Conservation (phyloP, 2,329 filamentous ascomycete genomes). For the Fusarium nisikadoi region DNA sequence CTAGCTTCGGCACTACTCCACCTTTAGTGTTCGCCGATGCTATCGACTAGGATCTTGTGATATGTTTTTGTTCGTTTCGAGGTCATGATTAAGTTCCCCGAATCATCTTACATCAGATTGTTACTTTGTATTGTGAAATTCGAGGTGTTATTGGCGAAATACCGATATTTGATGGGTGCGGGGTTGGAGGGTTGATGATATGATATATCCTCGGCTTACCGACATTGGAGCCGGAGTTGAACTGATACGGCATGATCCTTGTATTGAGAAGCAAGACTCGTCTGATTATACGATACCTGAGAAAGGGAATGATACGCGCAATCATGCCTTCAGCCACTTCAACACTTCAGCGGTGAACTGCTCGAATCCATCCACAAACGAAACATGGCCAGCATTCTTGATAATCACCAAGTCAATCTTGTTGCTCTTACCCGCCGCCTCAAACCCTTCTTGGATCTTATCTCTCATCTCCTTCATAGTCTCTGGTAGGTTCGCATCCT, state of each 20-base stretch:
- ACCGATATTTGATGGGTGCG: not conserved
- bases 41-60: not conserved
- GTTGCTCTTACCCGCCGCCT: slow-evolving; percentile 37
- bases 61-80: not conserved
- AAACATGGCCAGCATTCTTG: slow-evolving; percentile 52
- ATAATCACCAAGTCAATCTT: slow-evolving; percentile 50
- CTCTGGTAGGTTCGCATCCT: slow-evolving; percentile 54
- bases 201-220: not conserved
- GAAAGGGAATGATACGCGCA: not conserved
- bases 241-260: not conserved
- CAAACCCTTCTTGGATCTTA: slow-evolving; percentile 49
- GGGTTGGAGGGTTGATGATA: not conserved
- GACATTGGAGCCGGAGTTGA: not conserved
- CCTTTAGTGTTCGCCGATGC: slow-evolving; percentile 11
- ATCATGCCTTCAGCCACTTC: slow-evolving; percentile 16
- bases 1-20: slow-evolving; percentile 8
- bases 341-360: slow-evolving; percentile 40
- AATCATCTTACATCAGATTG: not conserved
- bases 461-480: slow-evolving; percentile 53
- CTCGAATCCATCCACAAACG: slow-evolving; percentile 52
- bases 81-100: slow-evolving; percentile 4
- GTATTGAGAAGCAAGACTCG: not conserved
- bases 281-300: no score
- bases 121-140: not conserved
- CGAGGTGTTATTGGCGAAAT: not conserved